phyloP scores from a whole-genome alignment of 2,329 filamentous ascomycete genomes.

The Colletotrichum tofieldiae region DNA sequence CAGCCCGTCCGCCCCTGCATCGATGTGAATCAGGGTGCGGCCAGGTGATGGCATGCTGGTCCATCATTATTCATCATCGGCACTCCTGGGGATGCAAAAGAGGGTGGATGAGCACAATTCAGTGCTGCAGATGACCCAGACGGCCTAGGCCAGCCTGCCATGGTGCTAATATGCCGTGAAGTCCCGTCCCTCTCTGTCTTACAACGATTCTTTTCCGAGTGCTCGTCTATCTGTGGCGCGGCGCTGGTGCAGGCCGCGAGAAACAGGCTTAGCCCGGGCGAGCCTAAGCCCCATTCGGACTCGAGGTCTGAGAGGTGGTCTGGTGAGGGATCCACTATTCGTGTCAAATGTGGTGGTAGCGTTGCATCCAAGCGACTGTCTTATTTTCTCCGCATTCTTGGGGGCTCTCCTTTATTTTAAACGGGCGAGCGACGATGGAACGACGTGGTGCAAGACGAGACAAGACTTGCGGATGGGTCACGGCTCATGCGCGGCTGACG shows the following conservation, averaged over 20 bases:
- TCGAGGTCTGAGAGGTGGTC: conserved; percentile 31
- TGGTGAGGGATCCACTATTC: conserved; percentile 35
- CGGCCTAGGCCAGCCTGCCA: neutral
- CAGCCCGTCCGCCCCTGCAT: neutral
- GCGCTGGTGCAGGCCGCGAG: neutral
- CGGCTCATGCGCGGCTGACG: conserved; percentile 23
- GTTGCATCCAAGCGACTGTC: conserved; percentile 23
- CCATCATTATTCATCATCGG: conserved; percentile 2
- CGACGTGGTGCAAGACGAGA: conserved; percentile 11
- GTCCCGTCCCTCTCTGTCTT: conserved; percentile 4
- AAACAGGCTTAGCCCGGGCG: conserved; percentile 11
- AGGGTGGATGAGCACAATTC: neutral
- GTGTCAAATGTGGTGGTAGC: conserved; percentile 15
- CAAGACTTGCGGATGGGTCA: conserved; percentile 13
- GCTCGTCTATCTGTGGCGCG: conserved; percentile 22
- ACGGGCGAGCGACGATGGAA: neutral
- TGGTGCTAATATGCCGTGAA: neutral
- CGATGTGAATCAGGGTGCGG: conserved; percentile 8
- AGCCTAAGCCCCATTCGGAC: conserved; percentile 32
- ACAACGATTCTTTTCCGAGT: neutral
- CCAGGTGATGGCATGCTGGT: conserved; percentile 2
- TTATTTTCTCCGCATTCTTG: conserved; percentile 30
- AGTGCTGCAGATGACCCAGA: conserved; percentile 11
- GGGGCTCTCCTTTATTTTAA: conserved; percentile 8
- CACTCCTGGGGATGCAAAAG: neutral